A percentile compares a stretch with the other conserved stretches of the same genome.
phyloP scores from a whole-genome alignment of 2,329 filamentous ascomycete genomes.

The Onygenales sp. region DNA sequence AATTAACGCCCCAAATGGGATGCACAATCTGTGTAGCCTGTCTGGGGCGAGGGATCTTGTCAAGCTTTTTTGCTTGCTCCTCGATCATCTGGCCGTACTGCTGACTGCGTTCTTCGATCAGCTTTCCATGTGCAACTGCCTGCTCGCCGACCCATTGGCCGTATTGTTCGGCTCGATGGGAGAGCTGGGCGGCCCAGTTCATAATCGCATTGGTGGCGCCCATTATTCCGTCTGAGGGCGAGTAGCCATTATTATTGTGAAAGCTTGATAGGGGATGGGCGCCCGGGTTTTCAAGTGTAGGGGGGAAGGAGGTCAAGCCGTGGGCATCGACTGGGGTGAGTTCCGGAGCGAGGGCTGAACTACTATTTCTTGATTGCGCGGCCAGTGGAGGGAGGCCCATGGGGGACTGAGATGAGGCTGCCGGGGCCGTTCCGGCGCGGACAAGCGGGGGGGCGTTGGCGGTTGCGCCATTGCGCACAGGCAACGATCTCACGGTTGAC shows the following conservation, averaged over 20 bases:
- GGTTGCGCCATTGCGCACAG: conserved; percentile 15
- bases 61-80: conserved; percentile 19
- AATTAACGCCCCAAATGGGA: not conserved
- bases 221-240: conserved; percentile 13
- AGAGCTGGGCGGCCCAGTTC: conserved; percentile 25
- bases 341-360: conserved; percentile 1
- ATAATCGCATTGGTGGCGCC: conserved; percentile 6
- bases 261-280: conserved; percentile 7
- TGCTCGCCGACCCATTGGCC: conserved; percentile 29
- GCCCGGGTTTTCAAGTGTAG: not conserved
- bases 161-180: conserved; percentile 30
- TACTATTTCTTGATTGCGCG: not conserved
- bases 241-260: conserved; percentile 13
- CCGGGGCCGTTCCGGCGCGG: conserved; percentile 2
- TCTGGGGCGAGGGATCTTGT: conserved; percentile 5
- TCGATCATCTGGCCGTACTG: conserved; percentile 30
- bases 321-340: not conserved
- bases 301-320: not conserved
- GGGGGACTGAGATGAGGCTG: not conserved
- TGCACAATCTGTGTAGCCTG: not conserved
- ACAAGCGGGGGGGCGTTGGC: not conserved
- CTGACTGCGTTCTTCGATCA: conserved; percentile 24
- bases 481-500: conserved; percentile 22
- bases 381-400: conserved; percentile 11
- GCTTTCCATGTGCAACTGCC: conserved; percentile 24